These are phyloP conservation scores for Solanum acaule DNA, from an alignment of 257 asterid genomes.

Conservation along the genomic window DNA sequence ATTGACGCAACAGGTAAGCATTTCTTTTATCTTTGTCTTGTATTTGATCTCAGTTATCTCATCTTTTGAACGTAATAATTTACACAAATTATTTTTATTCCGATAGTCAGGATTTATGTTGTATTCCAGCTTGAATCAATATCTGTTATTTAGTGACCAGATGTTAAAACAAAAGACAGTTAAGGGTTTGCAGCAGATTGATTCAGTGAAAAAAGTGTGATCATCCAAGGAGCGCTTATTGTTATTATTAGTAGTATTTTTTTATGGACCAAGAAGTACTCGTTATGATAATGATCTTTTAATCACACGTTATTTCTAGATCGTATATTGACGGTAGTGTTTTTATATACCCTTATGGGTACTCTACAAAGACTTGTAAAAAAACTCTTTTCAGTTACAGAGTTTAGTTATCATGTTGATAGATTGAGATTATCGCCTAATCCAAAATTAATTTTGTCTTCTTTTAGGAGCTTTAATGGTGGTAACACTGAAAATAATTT, in stretches of 20 bases:
- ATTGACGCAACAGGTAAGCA: constrained; percentile 95
- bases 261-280: neutral
- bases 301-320: neutral
- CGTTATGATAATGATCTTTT: neutral
- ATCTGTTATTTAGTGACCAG: neutral
- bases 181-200: neutral
- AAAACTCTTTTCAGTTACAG: neutral
- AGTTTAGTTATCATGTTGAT: neutral
- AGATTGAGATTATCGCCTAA: neutral
- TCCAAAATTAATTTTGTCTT: neutral
- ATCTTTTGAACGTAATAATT: neutral
- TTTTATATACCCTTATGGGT: neutral
- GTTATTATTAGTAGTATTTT: neutral
- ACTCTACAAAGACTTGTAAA: neutral
- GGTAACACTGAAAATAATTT: constrained; percentile 81
- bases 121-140: neutral
- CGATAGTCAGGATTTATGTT: neutral
- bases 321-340: neutral
- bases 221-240: neutral
- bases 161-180: neutral
- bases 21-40: neutral
- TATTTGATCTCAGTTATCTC: neutral
- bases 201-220: neutral
- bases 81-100: neutral
- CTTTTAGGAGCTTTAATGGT: constrained; percentile 89